Conservation (phyloP, 805 yeast species). For the Danielia reshetovae region DNA sequence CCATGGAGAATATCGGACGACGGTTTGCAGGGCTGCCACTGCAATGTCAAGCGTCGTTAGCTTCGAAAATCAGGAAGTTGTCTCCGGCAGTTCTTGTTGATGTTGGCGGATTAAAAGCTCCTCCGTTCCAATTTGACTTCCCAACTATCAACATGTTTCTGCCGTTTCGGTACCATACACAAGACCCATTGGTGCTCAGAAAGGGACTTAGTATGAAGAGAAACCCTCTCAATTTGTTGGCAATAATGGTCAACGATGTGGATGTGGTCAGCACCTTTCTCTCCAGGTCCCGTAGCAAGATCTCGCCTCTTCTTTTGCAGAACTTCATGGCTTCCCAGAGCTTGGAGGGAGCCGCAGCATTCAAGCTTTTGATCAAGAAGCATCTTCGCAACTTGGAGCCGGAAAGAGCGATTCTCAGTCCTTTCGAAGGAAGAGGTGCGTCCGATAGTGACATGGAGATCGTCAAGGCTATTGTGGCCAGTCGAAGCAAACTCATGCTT, state of each 20-base stretch:
- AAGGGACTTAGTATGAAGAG: slow-evolving; percentile 9
- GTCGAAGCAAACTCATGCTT: slow-evolving; percentile 8
- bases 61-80: neutral
- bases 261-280: slow-evolving; percentile 6
- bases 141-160: slow-evolving; percentile 6
- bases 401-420: slow-evolving; percentile 5
- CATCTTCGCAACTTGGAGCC: slow-evolving; percentile 2
- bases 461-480: slow-evolving; percentile 13
- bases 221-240: slow-evolving; percentile 7
- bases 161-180: slow-evolving; percentile 8
- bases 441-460: slow-evolving; percentile 3
- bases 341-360: slow-evolving; percentile 7
- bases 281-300: neutral
- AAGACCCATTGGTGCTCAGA: slow-evolving; percentile 11
- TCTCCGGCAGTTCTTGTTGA: neutral
- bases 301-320: slow-evolving; percentile 3
- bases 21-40: slow-evolving; percentile 3
- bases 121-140: slow-evolving; percentile 2
- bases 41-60: neutral
- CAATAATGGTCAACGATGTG: slow-evolving; percentile 7
- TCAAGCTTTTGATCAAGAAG: slow-evolving; percentile 6
- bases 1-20: slow-evolving; percentile 4
- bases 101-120: neutral
- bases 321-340: slow-evolving; percentile 9
- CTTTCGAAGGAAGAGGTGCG: slow-evolving; percentile 6